phyloP scores from a whole-genome alignment of 208 protist genomes.

The Perkinsela sp. region DNA sequence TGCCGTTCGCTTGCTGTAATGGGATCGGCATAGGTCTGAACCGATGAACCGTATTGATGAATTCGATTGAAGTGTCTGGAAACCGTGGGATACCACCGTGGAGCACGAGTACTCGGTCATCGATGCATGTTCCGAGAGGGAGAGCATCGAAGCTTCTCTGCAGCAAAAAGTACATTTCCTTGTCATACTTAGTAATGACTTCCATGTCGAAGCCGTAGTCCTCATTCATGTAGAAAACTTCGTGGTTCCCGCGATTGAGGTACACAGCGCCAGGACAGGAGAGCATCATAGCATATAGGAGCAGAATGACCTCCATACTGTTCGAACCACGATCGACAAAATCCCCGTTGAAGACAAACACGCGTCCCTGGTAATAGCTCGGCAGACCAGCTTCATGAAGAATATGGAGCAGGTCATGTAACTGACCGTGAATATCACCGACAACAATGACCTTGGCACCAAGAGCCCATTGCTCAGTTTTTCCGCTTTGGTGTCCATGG shows the following conservation, averaged over 20 bases:
- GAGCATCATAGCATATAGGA: conserved; percentile 80
- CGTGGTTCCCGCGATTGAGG: conserved; percentile 81
- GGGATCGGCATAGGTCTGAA: conserved; percentile 60
- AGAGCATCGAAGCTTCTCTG: conserved; percentile 57
- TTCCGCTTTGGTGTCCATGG: conserved; percentile 21
- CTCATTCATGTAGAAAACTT: conserved; percentile 71
- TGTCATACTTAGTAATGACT: conserved; percentile 87
- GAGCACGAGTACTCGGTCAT: conserved; percentile 39
- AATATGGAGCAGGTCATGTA: conserved; percentile 50
- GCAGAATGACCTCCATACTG: conserved; percentile 77
- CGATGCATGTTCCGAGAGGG: conserved; percentile 40
- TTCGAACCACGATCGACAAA: conserved; percentile 87
- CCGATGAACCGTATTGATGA: conserved; percentile 46
- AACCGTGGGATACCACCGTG: conserved; percentile 45
- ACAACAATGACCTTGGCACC: conserved; percentile 53
- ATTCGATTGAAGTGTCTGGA: conserved; percentile 30
- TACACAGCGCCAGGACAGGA: conserved; percentile 66
- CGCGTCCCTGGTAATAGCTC: conserved; percentile 17
- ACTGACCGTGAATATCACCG: conserved; percentile 54
- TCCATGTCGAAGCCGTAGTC: conserved; percentile 97
- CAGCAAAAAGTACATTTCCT: conserved; percentile 49
- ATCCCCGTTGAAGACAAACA: conserved; percentile 76
- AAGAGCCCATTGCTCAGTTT: conserved; percentile 32
- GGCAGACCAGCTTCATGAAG: conserved; percentile 40
- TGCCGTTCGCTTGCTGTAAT: conserved; percentile 12